Evolutionary conservation across 2,329 filamentous ascomycete species (phyloP).

Genomic region (Leptosphaerulina australis): DNA sequence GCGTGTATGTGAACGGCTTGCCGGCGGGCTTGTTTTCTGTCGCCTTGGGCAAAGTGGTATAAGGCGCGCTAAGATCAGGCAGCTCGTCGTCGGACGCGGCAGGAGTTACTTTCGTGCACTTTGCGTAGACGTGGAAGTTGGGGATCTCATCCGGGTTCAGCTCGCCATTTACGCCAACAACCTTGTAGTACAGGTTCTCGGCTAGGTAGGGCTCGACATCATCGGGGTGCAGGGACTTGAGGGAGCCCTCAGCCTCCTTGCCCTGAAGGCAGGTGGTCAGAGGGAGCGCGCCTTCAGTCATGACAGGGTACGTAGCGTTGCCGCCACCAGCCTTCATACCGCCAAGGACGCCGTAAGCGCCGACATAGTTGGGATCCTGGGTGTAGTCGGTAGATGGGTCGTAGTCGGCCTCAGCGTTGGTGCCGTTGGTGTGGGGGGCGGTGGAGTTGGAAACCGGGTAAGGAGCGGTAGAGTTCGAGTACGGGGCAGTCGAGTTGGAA

Average conservation of each 20-base stretch:
- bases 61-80: conserved; percentile 37
- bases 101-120: conserved; percentile 40
- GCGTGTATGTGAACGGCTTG: conserved; percentile 37
- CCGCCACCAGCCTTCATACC: conserved; percentile 30
- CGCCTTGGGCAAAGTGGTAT: conserved; percentile 33
- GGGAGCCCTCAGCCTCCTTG: conserved; percentile 38
- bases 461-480: conserved; percentile 25
- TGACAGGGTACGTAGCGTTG: conserved; percentile 35
- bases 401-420: conserved; percentile 32
- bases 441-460: conserved; percentile 30
- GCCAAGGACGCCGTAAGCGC: conserved; percentile 43
- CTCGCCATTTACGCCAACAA: conserved; percentile 42
- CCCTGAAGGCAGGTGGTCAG: conserved; percentile 45
- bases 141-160: conserved; percentile 36
- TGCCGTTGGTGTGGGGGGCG: conserved; percentile 25
- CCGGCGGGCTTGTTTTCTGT: conserved; percentile 40
- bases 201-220: conserved; percentile 44
- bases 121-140: conserved; percentile 44
- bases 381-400: conserved; percentile 37
- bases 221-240: conserved; percentile 41
- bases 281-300: conserved; percentile 42
- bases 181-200: conserved; percentile 44
- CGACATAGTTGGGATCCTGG: conserved; percentile 41
- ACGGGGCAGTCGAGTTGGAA: conserved; percentile 34
- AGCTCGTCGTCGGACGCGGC: conserved; percentile 33